Base-by-base conservation (phyloP, 73 alveolate genomes). In the Symbiodinium natans region DNA sequence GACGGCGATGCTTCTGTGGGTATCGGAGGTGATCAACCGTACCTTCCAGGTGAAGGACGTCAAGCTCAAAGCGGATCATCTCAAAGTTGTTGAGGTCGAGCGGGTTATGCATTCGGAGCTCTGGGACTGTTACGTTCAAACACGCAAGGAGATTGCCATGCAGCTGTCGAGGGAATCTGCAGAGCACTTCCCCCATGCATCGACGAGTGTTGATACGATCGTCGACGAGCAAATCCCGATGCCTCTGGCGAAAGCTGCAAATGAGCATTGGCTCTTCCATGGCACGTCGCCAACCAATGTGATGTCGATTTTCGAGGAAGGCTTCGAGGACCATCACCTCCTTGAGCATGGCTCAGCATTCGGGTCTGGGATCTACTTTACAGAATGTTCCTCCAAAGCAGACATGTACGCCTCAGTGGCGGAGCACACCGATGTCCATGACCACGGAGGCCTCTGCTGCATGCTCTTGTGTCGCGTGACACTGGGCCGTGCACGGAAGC, bases 381-480 rank as follows among this genome's bases (percentile, higher is more conserved):
- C 97, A 7, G 97, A 90, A 54, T 90, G 97, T n/a, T 63, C 88
- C 39, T 90, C 97, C 21, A 90, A 90, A n/a, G 97, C 97, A 1
- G 97, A 90, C 77, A 90, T 90, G 97, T 90, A 90, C 31, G 54
- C 97, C 5, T 25, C 29, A 2, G 89, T 75, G 31, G 97, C 97
- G 43, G 97, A 90, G 39, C 97, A 90, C 31, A 90, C 89, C 29
- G 97, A 90, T 40, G 89, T 73, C 2, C 97, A 90, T 42, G 97
- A 90, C 77, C 97, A 90, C n/a, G 97, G 97, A 15, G 97, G 97
- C 34, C 48, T 90, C 25, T 90, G 97, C 89, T 90, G 97, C 97
- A 90, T 90, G 97, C 39, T 90, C 40, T 54, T 90, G 52, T 90
- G 97, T 42, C 97, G 97, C 9, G 97, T 90, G 54, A 90, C 97